A percentile compares a stretch with the other conserved stretches of the same genome.
Evolutionary conservation across 768 basidiomycete genomes (phyloP).

Genomic region (Rhodotorula sphaerocarpa): DNA sequence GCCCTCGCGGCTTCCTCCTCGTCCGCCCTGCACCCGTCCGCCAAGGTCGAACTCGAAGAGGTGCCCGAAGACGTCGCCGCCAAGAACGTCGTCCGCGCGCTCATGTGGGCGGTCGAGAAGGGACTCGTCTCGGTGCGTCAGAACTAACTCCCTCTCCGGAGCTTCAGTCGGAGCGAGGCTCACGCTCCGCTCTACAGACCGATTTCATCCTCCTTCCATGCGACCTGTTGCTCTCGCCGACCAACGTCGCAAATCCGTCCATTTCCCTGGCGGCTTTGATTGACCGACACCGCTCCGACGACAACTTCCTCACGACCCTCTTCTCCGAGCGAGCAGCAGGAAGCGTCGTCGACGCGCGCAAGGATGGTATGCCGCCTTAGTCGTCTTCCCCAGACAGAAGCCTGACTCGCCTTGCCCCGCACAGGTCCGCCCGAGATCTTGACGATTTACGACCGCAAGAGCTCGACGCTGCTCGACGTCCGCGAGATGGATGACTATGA

Average conservation of each 20-base stretch:
- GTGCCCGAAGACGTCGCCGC: conserved; percentile 28
- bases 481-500: conserved; percentile 34
- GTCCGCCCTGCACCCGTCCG: not conserved
- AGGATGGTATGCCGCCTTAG: conserved; percentile 5
- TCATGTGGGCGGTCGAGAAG: conserved; percentile 30
- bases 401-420: not conserved
- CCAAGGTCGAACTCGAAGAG: conserved; percentile 32
- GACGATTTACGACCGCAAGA: conserved; percentile 23
- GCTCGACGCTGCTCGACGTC: conserved; percentile 20
- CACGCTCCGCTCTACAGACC: no score
- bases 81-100: conserved; percentile 5
- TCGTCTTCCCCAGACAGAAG: not conserved
- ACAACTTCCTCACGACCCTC: conserved; percentile 35
- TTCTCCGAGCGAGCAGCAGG: conserved; percentile 29
- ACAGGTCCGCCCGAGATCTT: conserved; percentile 24
- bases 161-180: no score
- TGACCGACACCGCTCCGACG: conserved; percentile 32
- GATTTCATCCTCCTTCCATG: conserved; percentile 35
- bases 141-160: no score
- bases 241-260: not conserved
- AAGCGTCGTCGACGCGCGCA: conserved; percentile 22
- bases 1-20: not conserved
- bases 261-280: conserved; percentile 32
- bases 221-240: conserved; percentile 31
- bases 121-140: conserved; percentile 23